These are phyloP conservation scores for Wickerhamiella dianesei DNA, from an alignment of 805 yeast genomes.

Conservation along the genomic window DNA sequence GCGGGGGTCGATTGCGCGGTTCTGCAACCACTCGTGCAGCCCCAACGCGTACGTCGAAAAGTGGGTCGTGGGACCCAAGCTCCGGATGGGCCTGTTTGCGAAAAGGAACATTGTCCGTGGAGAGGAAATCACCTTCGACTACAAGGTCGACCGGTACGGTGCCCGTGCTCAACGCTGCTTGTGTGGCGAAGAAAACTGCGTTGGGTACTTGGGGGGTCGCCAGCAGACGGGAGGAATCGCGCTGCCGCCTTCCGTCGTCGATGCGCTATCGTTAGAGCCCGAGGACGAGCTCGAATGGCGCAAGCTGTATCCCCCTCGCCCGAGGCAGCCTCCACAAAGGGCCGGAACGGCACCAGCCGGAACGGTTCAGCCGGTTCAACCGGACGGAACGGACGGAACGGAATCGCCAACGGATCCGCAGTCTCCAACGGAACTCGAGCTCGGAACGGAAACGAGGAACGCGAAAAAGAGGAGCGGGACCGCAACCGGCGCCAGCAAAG, in stretches of 20 bases:
- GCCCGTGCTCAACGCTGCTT: conserved; percentile 88
- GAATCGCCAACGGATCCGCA: neutral
- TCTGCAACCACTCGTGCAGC: conserved; percentile 87
- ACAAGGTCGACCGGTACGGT: conserved; percentile 93
- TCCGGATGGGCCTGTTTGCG: conserved; percentile 91
- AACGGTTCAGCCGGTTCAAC: neutral
- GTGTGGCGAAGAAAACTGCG: conserved; percentile 86
- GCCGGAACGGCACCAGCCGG: neutral
- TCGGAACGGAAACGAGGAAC: too few relatives aligned
- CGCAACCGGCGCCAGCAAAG: conserved; percentile 1
- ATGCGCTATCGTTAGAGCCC: conserved; percentile 60
- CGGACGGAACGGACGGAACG: neutral
- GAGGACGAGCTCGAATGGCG: conserved; percentile 48
- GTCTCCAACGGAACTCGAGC: too few relatives aligned
- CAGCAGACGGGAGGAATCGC: conserved; percentile 89
- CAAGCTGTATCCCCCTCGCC: conserved; percentile 3
- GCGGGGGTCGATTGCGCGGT: conserved; percentile 78
- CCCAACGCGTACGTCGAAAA: conserved; percentile 94
- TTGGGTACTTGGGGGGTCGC: conserved; percentile 90
- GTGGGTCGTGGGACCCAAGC: conserved; percentile 88
- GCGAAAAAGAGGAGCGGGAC: neutral
- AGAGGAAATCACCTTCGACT: conserved; percentile 85
- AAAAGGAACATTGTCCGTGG: conserved; percentile 56
- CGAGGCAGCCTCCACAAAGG: neutral
- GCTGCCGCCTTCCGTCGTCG: conserved; percentile 70